Evolutionary conservation across 2,329 filamentous ascomycete genomes (phyloP).

Genomic region (Trichoderma pleuroti): DNA sequence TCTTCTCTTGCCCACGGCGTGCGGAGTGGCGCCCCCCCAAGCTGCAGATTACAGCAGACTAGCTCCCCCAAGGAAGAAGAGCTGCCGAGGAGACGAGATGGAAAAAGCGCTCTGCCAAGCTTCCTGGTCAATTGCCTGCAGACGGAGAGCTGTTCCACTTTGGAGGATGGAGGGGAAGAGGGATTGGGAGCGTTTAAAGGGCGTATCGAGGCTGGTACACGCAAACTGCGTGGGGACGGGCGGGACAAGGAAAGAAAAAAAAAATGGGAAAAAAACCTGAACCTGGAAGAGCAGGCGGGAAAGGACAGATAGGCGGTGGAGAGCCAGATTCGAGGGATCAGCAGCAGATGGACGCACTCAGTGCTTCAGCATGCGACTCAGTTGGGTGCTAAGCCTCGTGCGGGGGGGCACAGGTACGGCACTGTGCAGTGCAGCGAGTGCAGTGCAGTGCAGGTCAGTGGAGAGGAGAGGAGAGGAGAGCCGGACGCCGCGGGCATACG

Average conservation of each 20-base stretch:
- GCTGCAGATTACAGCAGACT: not conserved
- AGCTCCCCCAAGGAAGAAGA: not conserved
- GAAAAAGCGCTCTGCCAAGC: not conserved
- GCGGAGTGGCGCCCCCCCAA: constrained; percentile 12
- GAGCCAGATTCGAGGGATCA: constrained; percentile 2
- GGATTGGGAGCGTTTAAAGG: not conserved
- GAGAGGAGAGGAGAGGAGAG: no score
- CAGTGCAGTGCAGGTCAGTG: no score
- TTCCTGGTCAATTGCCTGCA: constrained; percentile 2
- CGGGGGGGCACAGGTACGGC: not conserved
- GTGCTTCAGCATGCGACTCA: not conserved
- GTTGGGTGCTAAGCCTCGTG: not conserved
- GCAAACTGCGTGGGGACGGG: not conserved
- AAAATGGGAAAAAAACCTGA: not conserved
- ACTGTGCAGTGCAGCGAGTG: not conserved
- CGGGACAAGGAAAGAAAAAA: not conserved
- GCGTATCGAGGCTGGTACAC: not conserved
- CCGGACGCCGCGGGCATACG: not conserved
- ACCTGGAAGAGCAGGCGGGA: constrained; percentile 1
- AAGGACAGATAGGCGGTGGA: constrained; percentile 13
- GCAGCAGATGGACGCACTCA: not conserved
- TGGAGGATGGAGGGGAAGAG: not conserved
- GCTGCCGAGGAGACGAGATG: not conserved
- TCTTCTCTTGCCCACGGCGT: not conserved
- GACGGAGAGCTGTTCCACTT: not conserved